These are phyloP conservation scores for Penicillium sp. DNA, from an alignment of 2,329 filamentous ascomycete genomes.

Conservation along the genomic window DNA sequence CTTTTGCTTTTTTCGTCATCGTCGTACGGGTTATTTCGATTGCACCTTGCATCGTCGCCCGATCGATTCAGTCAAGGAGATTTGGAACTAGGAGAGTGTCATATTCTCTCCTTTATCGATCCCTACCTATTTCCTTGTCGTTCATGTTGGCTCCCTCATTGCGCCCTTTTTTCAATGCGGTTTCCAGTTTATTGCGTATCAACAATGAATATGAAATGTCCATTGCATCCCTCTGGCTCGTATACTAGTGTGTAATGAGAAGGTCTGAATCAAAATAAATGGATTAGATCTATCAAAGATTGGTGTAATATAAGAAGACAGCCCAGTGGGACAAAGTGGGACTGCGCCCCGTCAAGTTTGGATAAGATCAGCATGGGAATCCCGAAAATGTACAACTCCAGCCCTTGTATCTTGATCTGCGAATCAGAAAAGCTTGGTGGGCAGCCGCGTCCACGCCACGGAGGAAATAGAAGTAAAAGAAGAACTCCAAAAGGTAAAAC, in stretches of 20 bases:
- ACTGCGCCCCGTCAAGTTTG: neutral
- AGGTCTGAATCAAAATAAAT: neutral
- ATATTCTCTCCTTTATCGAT: slow-evolving; percentile 14
- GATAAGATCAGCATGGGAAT: slow-evolving; percentile 1
- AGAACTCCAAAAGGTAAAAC: neutral
- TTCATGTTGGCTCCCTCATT: neutral
- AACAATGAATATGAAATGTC: slow-evolving; percentile 12
- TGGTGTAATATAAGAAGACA: neutral
- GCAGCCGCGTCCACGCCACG: neutral
- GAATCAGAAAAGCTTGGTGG: neutral
- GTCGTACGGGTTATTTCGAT: slow-evolving; percentile 1
- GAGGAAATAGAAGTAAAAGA: neutral
- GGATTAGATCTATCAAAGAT: slow-evolving; percentile 21
- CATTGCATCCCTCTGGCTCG: neutral
- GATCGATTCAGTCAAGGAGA: slow-evolving; percentile 9
- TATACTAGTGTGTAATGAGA: neutral
- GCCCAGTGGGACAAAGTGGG: neutral
- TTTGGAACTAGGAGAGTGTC: slow-evolving; percentile 10
- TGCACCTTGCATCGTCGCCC: slow-evolving; percentile 1
- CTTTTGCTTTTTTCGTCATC: slow-evolving; percentile 7
- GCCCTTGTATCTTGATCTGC: neutral
- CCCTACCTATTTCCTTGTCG: slow-evolving; percentile 14
- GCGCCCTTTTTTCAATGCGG: slow-evolving; percentile 4
- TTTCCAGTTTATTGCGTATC: neutral
- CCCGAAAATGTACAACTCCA: slow-evolving; percentile 15